Base-by-base conservation (phyloP, 1,284 basidiomycete genomes). In the Apiotrichum domesticum region DNA sequence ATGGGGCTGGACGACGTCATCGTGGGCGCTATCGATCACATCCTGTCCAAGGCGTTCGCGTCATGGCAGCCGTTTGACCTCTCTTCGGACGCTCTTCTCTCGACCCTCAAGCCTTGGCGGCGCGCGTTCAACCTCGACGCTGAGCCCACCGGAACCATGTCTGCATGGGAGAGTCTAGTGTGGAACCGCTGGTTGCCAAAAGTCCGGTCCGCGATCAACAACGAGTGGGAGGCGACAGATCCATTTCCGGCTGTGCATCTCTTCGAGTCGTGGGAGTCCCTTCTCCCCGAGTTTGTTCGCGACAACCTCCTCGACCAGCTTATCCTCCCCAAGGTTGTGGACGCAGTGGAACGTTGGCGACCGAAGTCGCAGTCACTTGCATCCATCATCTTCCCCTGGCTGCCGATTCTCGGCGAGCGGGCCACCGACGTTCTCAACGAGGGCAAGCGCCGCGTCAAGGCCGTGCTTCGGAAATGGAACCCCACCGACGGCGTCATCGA, bases 241-340 rank as follows among this genome's bases (percentile, higher is more conserved):
- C 85, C 93, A 2, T 79, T 83, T 8, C 83, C 87, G 7, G 90
- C 86, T 4, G 84, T 97, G 35, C 83, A 83, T 41, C 79, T 99
- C 1, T 87, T 93, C 70, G 89, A 96, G 72, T 81, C 85, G 0
- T 98, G 96, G 96, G 83, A 85, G 2, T 80, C 84, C 0, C 83
- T 96, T 53, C 80, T 98, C 1, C 96, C 96, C 0, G 80, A 81
- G 0, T 99, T 98, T 76, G 86, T 98, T 60, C 84, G 84, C 46
- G 95, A 98, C 77, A 99, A 98, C 71, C 80, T 98, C 56, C 82
- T 98, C 56, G 92, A 98, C 68, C 96, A 99, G 74, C 85, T 99
- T 34, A 82, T 98, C 44, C 78, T 98, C 14, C 96, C 96, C 1
- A 97, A 97, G 74, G 82, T 99, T 2, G 82, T 85, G 44, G 84